Conservation (phyloP, 768 basidiomycete genomes). For the Calocybe indica region DNA sequence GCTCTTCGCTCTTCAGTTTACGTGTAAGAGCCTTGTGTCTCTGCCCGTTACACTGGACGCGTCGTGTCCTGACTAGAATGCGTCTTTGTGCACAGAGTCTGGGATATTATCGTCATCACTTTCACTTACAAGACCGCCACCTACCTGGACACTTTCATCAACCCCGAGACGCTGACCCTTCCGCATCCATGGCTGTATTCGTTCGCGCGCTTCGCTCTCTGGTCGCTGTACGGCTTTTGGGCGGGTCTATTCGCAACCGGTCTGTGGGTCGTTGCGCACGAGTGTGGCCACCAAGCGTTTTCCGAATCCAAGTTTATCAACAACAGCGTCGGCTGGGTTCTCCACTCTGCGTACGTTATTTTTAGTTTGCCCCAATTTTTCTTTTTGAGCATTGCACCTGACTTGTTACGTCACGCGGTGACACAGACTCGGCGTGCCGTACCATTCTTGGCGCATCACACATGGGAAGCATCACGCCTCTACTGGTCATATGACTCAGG, state of each 20-base stretch:
- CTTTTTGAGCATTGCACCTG: constrained; percentile 9
- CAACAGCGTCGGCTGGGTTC: constrained; percentile 86
- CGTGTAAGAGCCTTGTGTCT: constrained; percentile 44
- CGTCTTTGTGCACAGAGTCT: constrained; percentile 37
- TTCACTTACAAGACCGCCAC: constrained; percentile 62
- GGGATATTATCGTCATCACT: constrained; percentile 70
- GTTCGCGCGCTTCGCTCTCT: constrained; percentile 57
- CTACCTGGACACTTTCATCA: constrained; percentile 58
- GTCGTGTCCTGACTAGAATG: neutral
- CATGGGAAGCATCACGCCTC: constrained; percentile 96
- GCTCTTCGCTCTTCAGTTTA: constrained; percentile 74
- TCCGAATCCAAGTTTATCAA: constrained; percentile 90
- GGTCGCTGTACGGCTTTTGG: constrained; percentile 78
- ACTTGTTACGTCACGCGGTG: constrained; percentile 14
- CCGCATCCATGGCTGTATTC: constrained; percentile 59
- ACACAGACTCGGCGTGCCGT: constrained; percentile 84
- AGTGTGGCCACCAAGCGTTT: constrained; percentile 96
- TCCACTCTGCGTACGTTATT: constrained; percentile 76
- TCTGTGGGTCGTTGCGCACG: constrained; percentile 91
- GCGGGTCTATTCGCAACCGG: constrained; percentile 87
- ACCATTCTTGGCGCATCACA: constrained; percentile 93
- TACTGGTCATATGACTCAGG: constrained; percentile 88
- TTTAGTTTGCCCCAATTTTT: constrained; percentile 1
- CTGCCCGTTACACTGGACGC: neutral
- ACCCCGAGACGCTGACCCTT: constrained; percentile 46